Conservation (phyloP, 225 moss, liverwort and hornwort genomes). For the Pseudoscleropodium purum region DNA sequence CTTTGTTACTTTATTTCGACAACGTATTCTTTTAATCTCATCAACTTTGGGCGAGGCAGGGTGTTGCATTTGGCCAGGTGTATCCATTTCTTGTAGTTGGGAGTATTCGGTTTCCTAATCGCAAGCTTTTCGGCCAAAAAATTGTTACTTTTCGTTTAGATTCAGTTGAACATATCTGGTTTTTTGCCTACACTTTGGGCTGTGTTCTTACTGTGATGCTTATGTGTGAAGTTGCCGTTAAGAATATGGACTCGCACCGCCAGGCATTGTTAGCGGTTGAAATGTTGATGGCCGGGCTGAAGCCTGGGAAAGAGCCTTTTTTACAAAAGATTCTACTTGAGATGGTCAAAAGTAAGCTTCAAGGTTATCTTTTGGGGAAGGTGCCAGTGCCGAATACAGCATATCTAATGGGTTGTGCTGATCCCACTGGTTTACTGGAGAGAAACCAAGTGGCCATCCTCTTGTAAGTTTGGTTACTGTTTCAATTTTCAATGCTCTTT, state of each 20-base stretch:
- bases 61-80: background rate
- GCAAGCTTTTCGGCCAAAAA: background rate
- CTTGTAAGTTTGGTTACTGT: background rate
- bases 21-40: background rate
- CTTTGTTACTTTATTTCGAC: background rate
- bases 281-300: constrained; percentile 19
- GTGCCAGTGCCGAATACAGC: constrained; percentile 13
- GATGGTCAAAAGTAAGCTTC: constrained; percentile 16
- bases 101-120: background rate
- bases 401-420: constrained; percentile 33
- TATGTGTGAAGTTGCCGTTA: background rate
- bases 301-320: constrained; percentile 18
- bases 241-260: background rate
- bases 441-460: constrained; percentile 40
- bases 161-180: background rate
- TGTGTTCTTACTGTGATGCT: background rate
- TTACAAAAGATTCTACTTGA: constrained; percentile 18
- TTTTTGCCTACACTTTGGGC: background rate
- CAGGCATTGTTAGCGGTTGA: background rate
- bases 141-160: background rate
- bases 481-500: background rate
- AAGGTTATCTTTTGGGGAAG: constrained; percentile 7
- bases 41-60: background rate
- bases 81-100: background rate
- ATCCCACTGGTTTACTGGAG: constrained; percentile 24